Base-by-base conservation (phyloP, 352 stramenopile genomes). In the Phytophthora colocasiae region DNA sequence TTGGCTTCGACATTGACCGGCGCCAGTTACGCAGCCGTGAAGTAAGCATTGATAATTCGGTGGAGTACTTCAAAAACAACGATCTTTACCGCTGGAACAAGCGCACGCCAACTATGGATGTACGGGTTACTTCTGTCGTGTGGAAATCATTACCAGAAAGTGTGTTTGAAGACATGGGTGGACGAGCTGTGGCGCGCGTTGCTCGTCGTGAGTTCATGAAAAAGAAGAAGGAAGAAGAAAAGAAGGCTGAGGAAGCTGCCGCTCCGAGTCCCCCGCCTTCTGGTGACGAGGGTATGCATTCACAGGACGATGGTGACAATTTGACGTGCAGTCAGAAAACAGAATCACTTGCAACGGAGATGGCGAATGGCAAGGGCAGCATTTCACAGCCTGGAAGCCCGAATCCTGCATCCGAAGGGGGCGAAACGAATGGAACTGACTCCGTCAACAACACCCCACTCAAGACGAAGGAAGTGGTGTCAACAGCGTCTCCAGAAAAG, bases 61-160 rank as follows among this genome's bases (percentile, higher is more conserved):
- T 96, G 15, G 83, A 95, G 40, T 95, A 94, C 52, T 96, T 96
- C 48, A 96, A 92, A 63, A 80, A 92, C 71, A 96, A 95, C 58
- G 86, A 94, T 39, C 68, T 96, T 22, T 96, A 96, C 61, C 84
- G 87, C 36, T 95, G 89, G 89, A 94, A 93, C 83, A 96, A 96
- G 71, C 83, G 86, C 52, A 92, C 87, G 1, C 39, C 86, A 10
- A 89, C 84, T 2, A 96, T 96, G 89, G 89, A 96, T 59, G 86
- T 95, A 53, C 80, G 84, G 36, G 87, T 96, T 54, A 96, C 89
- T n/a, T 83, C 89, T 8, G 73, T 90, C 36, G 65, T 93, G 49
- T 96, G 89, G 89, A 96, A 96, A 75, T 78, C 85, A 34, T 66
- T 96, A 44, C 89, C 89, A 6, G 89, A 96, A 10, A 79, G 48